phyloP scores from a whole-genome alignment of 1,284 basidiomycete genomes.

The Moesziomyces globuligerus region DNA sequence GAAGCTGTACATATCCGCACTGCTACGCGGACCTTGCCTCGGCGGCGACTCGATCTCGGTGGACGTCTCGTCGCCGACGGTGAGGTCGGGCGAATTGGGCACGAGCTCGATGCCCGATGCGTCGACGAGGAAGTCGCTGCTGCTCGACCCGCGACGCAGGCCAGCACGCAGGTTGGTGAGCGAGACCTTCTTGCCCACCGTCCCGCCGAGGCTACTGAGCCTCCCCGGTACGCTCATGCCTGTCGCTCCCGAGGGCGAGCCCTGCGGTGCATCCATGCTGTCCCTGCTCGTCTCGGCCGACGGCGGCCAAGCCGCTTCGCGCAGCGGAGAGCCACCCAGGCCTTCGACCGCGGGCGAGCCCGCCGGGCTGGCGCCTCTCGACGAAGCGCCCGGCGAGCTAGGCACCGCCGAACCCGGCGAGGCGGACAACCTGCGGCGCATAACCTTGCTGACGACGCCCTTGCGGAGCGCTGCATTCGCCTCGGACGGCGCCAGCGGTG shows the following conservation, averaged over 20 bases:
- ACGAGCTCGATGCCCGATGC: slow-evolving; percentile 21
- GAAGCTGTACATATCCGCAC: slow-evolving; percentile 31
- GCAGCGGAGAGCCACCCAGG: neutral
- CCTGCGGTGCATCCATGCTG: slow-evolving; percentile 1
- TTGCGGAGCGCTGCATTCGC: neutral
- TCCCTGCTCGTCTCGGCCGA: neutral
- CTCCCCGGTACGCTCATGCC: slow-evolving; percentile 24
- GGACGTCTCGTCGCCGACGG: neutral
- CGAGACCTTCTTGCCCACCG: slow-evolving; percentile 28
- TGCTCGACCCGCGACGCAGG: slow-evolving; percentile 8
- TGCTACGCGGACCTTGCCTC: slow-evolving; percentile 20
- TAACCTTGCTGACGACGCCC: slow-evolving; percentile 13
- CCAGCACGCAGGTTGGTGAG: slow-evolving; percentile 24
- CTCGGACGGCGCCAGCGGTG: neutral
- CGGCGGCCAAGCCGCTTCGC: slow-evolving; percentile 1
- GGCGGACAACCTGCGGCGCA: slow-evolving; percentile 17
- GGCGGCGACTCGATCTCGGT: neutral
- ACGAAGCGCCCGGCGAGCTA: slow-evolving; percentile 4
- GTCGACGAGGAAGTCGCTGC: neutral
- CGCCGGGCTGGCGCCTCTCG: neutral
- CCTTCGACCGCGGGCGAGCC: slow-evolving; percentile 1
- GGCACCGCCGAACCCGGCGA: slow-evolving; percentile 3
- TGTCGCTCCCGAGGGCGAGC: neutral
- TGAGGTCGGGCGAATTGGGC: slow-evolving; percentile 14
- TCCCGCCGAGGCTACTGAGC: slow-evolving; percentile 33